A percentile compares a stretch with the other conserved stretches of the same genome.
Evolutionary conservation across 257 asterid genomes (phyloP).

Genomic region (Coffea eugenioides): DNA sequence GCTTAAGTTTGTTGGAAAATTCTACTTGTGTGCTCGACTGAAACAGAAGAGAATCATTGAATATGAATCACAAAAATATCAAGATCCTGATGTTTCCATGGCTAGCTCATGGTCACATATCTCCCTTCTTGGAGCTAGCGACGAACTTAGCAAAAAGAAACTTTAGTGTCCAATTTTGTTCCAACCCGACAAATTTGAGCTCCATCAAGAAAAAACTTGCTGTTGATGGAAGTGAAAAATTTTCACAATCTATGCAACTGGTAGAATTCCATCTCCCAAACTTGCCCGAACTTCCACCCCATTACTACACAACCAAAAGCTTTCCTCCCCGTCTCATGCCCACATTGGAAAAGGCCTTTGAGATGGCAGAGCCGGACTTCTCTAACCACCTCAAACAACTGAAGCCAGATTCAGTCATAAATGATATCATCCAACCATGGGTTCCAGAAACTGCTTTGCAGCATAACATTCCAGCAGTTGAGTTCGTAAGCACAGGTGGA

Average conservation of each 20-base stretch:
- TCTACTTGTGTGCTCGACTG: too few species aligned
- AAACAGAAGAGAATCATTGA: too few species aligned
- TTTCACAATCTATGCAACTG: slow-evolving; percentile 17
- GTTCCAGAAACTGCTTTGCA: slow-evolving; percentile 28
- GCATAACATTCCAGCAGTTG: slow-evolving; percentile 33
- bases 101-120: slow-evolving; percentile 53
- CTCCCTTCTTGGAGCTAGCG: slow-evolving; percentile 50
- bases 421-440: slow-evolving; percentile 51
- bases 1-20: too few species aligned
- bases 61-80: background rate
- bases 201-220: slow-evolving; percentile 34
- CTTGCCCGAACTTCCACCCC: slow-evolving; percentile 30
- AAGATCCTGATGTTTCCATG: slow-evolving; percentile 40
- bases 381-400: slow-evolving; percentile 11
- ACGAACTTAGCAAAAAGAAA: slow-evolving; percentile 27
- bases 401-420: slow-evolving; percentile 36
- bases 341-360: slow-evolving; percentile 37
- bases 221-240: background rate
- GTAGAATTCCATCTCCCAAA: slow-evolving; percentile 38
- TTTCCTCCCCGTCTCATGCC: slow-evolving; percentile 48
- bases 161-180: slow-evolving; percentile 36
- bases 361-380: slow-evolving; percentile 27
- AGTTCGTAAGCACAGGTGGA: slow-evolving; percentile 38
- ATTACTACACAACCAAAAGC: slow-evolving; percentile 55
- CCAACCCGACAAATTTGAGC: slow-evolving; percentile 37